phyloP scores from a whole-genome alignment of 1,284 basidiomycete genomes.

The Schizophyllum amplum region DNA sequence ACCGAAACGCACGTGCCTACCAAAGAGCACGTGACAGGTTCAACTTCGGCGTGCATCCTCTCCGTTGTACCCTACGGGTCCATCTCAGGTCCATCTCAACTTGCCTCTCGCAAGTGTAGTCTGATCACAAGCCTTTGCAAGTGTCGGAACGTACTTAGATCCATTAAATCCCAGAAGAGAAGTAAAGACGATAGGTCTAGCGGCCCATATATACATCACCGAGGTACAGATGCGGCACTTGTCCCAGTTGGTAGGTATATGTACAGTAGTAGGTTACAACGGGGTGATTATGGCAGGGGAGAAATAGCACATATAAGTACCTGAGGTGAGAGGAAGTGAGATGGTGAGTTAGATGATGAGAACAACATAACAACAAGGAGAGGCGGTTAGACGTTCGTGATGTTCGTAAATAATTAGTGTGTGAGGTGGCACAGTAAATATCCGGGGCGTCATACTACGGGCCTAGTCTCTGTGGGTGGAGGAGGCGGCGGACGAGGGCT shows the following conservation, averaged over 20 bases:
- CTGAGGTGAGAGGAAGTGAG: background rate
- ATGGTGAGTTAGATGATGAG: background rate
- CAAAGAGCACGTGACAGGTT: too few relatives aligned
- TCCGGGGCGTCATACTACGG: background rate
- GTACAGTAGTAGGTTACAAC: background rate
- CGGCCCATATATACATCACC: background rate
- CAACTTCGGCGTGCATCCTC: too few relatives aligned
- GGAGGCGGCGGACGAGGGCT: background rate
- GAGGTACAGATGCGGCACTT: background rate
- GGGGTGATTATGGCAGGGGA: background rate
- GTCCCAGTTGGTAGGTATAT: background rate
- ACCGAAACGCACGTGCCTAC: too few relatives aligned
- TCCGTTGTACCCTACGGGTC: too few relatives aligned
- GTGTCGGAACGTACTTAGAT: too few relatives aligned
- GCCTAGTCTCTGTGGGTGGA: background rate
- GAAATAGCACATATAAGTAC: background rate
- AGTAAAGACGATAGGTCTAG: too few relatives aligned
- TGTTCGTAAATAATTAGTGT: background rate
- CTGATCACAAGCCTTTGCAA: too few relatives aligned
- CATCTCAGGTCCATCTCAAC: too few relatives aligned
- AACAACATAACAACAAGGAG: too few relatives aligned
- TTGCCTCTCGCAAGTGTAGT: too few relatives aligned
- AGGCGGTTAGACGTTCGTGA: too few relatives aligned
- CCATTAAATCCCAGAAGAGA: too few relatives aligned
- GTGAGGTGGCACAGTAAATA: background rate